Evolutionary conservation across 352 stramenopile species (phyloP), one percentile per base, ranked within the genome.

Genomic region (Globisporangium paroecandrum): DNA sequence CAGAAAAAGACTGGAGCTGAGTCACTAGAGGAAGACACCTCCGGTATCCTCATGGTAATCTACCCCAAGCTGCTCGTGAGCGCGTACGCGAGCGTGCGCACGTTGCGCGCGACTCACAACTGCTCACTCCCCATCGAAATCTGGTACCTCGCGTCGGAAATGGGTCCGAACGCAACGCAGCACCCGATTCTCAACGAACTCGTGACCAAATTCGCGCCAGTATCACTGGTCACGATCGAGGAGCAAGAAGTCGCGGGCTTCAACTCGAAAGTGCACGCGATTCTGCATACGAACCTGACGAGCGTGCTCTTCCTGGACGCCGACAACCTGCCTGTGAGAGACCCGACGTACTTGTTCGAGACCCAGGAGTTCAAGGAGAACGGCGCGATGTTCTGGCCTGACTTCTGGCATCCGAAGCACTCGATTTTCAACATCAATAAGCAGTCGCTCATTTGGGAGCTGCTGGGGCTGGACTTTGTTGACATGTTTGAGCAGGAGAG

Each of bases 401-500:
- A 90, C 53, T 87, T 83, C 65, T 90, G 82, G 82, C 77, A 83
- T 60, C 76, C 77, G n/a, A 68, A 51, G 22, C 70, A 88, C 67
- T 85, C 78, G 9, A 87, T 88, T 54, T 89, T 89, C 64, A 85
- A 86, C 56, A 80, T 89, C 47, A 68, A 83, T 61, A 74, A 74
- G 10, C 36, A 74, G 7, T 84, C 74, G 36, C 59, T 87, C 46
- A 58, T 89, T 20, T 89, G 81, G 81, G 66, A 82, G 58, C 64
- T 88, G 56, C 70, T 89, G 4, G 75, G 68, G 25, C 64, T 83
- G 41, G 56, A 66, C 10, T 85, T 74, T 43, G 73, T 85, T 8
- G 70, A 86, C 71, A 89, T 87, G 81, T 89, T 89, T 51, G 81
- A 90, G 62, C 82, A 90, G 71, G 83, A 91, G 54, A 89, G 80